A percentile compares a stretch with the other conserved stretches of the same genome.
Conservation (phyloP, 441 rosid species). For the Erodium trifolium region DNA sequence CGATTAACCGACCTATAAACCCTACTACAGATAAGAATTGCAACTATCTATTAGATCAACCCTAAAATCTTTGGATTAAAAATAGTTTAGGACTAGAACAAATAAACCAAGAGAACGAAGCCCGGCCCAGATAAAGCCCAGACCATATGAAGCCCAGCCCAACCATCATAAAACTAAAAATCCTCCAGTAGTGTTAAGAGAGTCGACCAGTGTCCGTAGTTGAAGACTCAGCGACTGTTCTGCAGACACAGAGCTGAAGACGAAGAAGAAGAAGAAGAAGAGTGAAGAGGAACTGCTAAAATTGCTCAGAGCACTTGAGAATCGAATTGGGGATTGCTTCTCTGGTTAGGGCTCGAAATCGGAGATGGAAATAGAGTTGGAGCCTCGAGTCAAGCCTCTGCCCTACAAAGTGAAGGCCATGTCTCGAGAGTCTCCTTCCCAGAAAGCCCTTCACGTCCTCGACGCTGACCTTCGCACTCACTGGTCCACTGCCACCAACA, state of each 20-base stretch:
- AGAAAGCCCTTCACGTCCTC: slow-evolving; percentile 64
- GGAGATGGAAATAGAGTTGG: slow-evolving; percentile 64
- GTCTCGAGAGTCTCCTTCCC: slow-evolving; percentile 72
- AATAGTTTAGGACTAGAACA: no score
- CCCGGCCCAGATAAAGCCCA: no score
- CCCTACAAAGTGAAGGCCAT: slow-evolving; percentile 67
- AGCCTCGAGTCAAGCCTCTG: slow-evolving; percentile 60
- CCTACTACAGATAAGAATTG: no score
- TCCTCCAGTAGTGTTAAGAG: neutral
- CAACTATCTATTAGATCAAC: no score
- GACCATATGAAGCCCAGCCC: neutral
- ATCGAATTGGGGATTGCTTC: neutral
- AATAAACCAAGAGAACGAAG: no score
- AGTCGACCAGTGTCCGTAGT: neutral
- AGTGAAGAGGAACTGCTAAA: neutral
- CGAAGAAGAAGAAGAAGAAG: neutral
- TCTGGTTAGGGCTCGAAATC: neutral
- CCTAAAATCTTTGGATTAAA: no score
- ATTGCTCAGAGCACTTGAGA: neutral
- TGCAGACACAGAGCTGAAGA: neutral
- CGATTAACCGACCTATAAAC: no score
- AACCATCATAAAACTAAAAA: neutral
- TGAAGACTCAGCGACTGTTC: no score
- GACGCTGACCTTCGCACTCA: slow-evolving; percentile 78
- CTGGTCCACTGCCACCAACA: slow-evolving; percentile 84